Percentiles rank a stretch among this genome's conserved stretches.
phyloP scores from a whole-genome alignment of 108 stramenopile species.

The Fistulifera solaris region DNA sequence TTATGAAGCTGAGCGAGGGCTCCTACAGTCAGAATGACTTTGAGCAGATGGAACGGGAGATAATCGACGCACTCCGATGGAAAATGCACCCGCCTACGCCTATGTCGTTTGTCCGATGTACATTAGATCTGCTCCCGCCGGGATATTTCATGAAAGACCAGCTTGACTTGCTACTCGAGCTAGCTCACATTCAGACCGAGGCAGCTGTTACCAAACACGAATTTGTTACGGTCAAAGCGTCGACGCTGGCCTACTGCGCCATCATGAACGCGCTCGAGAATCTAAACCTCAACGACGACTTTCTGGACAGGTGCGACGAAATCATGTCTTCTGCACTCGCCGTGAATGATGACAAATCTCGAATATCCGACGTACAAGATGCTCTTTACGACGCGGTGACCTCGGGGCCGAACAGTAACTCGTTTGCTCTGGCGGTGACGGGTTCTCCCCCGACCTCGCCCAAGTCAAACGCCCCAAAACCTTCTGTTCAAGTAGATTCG shows the following conservation, averaged over 20 bases:
- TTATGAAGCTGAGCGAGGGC: constrained; percentile 50
- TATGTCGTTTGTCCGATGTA: constrained; percentile 10
- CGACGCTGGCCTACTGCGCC: constrained; percentile 28
- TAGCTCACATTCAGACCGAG: constrained; percentile 27
- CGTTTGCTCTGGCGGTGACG: too few species aligned
- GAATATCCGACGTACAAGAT: too few species aligned
- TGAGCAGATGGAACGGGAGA: constrained; percentile 35
- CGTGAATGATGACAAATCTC: too few species aligned
- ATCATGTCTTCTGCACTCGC: too few species aligned
- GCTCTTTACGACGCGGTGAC: too few species aligned
- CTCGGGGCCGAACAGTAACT: too few species aligned
- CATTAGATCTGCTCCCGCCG: constrained; percentile 8
- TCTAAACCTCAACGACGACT: not conserved
- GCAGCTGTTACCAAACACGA: constrained; percentile 27
- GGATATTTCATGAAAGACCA: constrained; percentile 18
- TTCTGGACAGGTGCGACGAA: too few species aligned
- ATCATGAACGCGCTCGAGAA: constrained; percentile 32
- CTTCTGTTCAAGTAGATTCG: too few species aligned
- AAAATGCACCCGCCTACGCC: constrained; percentile 36
- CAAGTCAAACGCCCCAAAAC: too few species aligned
- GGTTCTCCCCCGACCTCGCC: too few species aligned
- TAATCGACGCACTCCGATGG: constrained; percentile 35
- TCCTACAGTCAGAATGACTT: constrained; percentile 33
- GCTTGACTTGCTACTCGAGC: constrained; percentile 4
- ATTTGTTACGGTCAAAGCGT: constrained; percentile 18